phyloP scores from a whole-genome alignment of 306 rosid genomes.

The Clitoria ternatea region DNA sequence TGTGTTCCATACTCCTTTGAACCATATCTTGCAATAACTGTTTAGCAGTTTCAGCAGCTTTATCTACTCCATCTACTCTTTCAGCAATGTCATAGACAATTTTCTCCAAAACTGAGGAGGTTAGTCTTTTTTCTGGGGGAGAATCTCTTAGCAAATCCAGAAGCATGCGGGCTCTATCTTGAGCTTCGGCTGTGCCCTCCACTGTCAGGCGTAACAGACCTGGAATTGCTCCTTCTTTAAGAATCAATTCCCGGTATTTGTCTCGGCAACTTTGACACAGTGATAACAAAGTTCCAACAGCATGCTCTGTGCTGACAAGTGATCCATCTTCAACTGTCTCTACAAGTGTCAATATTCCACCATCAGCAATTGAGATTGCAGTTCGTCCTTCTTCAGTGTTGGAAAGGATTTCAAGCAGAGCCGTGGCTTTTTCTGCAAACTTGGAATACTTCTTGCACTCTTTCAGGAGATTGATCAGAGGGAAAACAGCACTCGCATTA shows the following conservation, averaged over 20 bases:
- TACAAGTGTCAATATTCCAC: constrained; percentile 73
- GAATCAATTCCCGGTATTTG: constrained; percentile 76
- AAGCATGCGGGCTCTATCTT: constrained; percentile 62
- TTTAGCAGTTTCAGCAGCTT: constrained; percentile 81
- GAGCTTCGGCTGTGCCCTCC: constrained; percentile 76
- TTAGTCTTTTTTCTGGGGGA: constrained; percentile 55
- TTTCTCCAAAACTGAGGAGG: constrained; percentile 65
- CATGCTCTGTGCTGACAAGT: constrained; percentile 76
- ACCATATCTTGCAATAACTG: constrained; percentile 72
- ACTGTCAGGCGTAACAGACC: constrained; percentile 79
- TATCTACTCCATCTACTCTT: constrained; percentile 69
- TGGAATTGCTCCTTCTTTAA: constrained; percentile 86
- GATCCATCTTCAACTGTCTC: constrained; percentile 93
- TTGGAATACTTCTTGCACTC: constrained; percentile 84
- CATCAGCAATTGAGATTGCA: constrained; percentile 56
- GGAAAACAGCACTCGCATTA: constrained; percentile 68
- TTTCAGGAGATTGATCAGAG: constrained; percentile 82
- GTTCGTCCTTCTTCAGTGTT: constrained; percentile 61
- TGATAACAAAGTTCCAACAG: constrained; percentile 66
- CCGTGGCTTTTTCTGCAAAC: constrained; percentile 78
- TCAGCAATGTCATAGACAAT: constrained; percentile 74
- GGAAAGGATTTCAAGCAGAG: constrained; percentile 72
- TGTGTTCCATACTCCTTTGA: constrained; percentile 68
- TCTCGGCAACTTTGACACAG: constrained; percentile 69
- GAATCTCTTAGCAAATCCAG: constrained; percentile 82